These are phyloP conservation scores for Huntiella abstrusa DNA, from an alignment of 2,329 filamentous ascomycete genomes.

Conservation along the genomic window DNA sequence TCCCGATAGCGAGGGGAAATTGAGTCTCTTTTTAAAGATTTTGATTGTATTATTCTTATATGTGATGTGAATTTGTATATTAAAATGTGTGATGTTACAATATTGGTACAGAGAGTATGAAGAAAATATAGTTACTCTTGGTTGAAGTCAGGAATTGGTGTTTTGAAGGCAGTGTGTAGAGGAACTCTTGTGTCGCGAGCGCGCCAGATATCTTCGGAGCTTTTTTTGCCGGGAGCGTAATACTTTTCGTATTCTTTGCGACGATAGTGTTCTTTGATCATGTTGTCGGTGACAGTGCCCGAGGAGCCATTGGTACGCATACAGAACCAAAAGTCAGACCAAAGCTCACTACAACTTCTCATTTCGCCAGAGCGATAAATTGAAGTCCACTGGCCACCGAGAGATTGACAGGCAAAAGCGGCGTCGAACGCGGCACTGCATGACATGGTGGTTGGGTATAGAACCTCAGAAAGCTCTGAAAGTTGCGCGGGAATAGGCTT, in stretches of 20 bases:
- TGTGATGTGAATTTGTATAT: background rate
- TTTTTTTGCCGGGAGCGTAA: slow-evolving; percentile 35
- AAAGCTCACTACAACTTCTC: slow-evolving; percentile 62
- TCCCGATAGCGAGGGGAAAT: slow-evolving; percentile 6
- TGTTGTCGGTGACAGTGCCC: slow-evolving; percentile 35
- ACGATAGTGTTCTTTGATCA: slow-evolving; percentile 49
- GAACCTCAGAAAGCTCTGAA: slow-evolving; percentile 36
- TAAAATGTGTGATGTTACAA: background rate
- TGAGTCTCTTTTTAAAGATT: slow-evolving; percentile 10
- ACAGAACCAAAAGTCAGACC: slow-evolving; percentile 95
- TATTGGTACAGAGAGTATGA: background rate
- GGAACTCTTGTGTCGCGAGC: slow-evolving; percentile 43
- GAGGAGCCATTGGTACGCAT: slow-evolving; percentile 57
- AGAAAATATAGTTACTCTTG: background rate
- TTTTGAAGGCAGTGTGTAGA: slow-evolving; percentile 27
- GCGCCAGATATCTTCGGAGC: slow-evolving; percentile 83
- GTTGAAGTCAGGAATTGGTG: slow-evolving; percentile 20
- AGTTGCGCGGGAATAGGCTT: slow-evolving; percentile 10
- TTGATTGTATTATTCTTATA: background rate
- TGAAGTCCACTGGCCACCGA: slow-evolving; percentile 80
- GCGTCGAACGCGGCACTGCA: slow-evolving; percentile 81
- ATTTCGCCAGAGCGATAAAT: slow-evolving; percentile 74
- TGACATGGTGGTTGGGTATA: slow-evolving; percentile 68
- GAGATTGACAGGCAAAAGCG: slow-evolving; percentile 82
- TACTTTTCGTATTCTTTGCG: slow-evolving; percentile 48